Evolutionary conservation across 1,284 basidiomycete genomes (phyloP).

Genomic region (Fomitiporia mediterranea): DNA sequence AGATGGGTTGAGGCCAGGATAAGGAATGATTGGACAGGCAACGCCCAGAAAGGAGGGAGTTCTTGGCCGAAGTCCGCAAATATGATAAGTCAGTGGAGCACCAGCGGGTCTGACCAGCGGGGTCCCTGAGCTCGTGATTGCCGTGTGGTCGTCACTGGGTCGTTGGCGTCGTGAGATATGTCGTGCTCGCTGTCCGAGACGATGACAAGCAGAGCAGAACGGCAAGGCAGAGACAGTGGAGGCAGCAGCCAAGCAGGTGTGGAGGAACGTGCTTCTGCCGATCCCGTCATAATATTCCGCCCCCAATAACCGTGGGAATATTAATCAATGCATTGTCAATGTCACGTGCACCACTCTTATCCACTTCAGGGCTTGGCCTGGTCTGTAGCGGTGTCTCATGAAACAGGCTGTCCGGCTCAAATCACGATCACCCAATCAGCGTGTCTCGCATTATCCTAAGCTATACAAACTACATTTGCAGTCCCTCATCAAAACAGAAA

Average conservation of each 20-base stretch:
- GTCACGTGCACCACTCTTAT: background rate
- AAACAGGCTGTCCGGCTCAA: background rate
- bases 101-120: background rate
- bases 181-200: constrained; percentile 1
- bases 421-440: background rate
- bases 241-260: background rate
- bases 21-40: background rate
- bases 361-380: background rate
- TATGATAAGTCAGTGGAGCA: background rate
- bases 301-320: background rate
- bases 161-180: background rate
- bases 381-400: background rate
- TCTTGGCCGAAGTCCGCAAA: background rate
- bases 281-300: background rate
- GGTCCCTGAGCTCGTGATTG: background rate
- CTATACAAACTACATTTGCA: constrained; percentile 11
- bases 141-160: background rate
- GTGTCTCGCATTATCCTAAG: constrained; percentile 5
- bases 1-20: background rate
- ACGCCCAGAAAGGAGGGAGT: background rate
- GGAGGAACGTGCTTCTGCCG: constrained; percentile 1
- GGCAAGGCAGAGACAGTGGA: background rate
- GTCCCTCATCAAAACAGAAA: background rate
- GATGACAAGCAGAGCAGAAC: background rate
- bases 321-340: background rate